Evolutionary conservation across 2,329 filamentous ascomycete genomes (phyloP), one percentile per base, ranked within the genome.

Genomic region (Aspergillus fischeri): DNA sequence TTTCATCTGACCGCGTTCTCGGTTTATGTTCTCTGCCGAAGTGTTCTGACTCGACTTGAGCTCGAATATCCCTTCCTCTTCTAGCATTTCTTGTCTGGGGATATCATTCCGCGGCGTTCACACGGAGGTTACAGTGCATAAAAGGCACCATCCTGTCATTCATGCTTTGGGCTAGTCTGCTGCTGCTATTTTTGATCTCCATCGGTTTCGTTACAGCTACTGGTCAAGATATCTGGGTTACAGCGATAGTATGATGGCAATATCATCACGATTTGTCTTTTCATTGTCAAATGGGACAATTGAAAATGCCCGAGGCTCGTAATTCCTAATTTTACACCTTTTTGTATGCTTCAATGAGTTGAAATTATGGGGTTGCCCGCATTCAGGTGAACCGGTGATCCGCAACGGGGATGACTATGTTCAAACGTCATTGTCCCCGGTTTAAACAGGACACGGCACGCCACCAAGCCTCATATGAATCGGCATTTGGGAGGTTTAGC

Each of bases 371-470:
- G 32, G 14, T 38, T 38, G 32, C 1, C 32, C 32, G 14, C 32
- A 38, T 38, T n/a, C 32, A 38, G 32, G 14, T 38, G 32, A 38
- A 17, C 32, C 32, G 14, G 14, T 17, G 14, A 45, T 45, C 42
- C n/a, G 42, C 42, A 6, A 24, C n/a, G 20, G 44, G 25, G 44
- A 42, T 14, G 47, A 51, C 49, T 20, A 17, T 29, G 42, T 28
- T 27, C 48, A 41, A 35, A 54, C 56, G 29, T 49, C 44, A 50
- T 53, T 47, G 50, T 45, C 38, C 42, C 25, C 41, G 42, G 25
- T 54, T 49, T 7, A n/a, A 51, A 47, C 42, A 47, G 44, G 21
- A 47, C 8, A 47, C 11, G 6, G 21, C 44, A 47, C 44, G 44
- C 44, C 44, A 47, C 44, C 44, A 25, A 4, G 20, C 11, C n/a